Percentiles rank a stretch among this genome's conserved stretches.
Conservation (phyloP, 1,284 basidiomycete species). For the Ceratobasidium sp. region DNA sequence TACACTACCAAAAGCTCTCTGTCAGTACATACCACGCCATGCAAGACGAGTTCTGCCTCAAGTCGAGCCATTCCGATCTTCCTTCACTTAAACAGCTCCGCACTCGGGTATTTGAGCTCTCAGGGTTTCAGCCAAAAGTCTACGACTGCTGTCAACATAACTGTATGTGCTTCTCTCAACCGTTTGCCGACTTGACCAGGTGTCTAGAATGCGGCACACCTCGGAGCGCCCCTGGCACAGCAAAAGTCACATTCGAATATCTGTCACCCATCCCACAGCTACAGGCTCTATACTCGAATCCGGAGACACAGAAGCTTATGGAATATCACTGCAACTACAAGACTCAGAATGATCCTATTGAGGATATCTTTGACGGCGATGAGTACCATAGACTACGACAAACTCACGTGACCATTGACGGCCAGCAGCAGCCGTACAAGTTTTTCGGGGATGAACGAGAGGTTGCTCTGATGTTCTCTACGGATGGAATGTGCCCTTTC, state of each 20-base stretch:
- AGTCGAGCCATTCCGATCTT: background rate
- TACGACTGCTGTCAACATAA: conserved; percentile 59
- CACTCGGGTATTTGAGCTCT: background rate
- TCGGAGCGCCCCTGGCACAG: conserved; percentile 46
- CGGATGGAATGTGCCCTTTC: conserved; percentile 45
- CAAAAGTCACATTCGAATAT: conserved; percentile 55
- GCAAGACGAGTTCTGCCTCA: background rate
- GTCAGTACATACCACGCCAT: background rate
- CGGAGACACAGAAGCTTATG: conserved; percentile 51
- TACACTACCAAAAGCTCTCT: background rate
- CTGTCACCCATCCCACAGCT: conserved; percentile 59
- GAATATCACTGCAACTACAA: conserved; percentile 29
- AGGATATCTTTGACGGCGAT: conserved; percentile 42
- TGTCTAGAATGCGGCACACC: conserved; percentile 56
- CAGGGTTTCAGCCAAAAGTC: conserved; percentile 12
- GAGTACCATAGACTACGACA: conserved; percentile 30
- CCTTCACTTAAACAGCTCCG: background rate
- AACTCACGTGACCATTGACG: conserved; percentile 32
- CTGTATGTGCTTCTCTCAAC: conserved; percentile 57
- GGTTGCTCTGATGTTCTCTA: conserved; percentile 42
- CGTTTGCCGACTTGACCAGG: conserved; percentile 49
- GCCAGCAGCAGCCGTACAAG: background rate
- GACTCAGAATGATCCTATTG: conserved; percentile 41
- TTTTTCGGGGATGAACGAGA: conserved; percentile 27
- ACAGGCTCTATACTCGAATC: conserved; percentile 54